Evolutionary conservation across 768 basidiomycete species (phyloP), one percentile per base, ranked within the genome.

Genomic region (Podaxis carcinomalis): DNA sequence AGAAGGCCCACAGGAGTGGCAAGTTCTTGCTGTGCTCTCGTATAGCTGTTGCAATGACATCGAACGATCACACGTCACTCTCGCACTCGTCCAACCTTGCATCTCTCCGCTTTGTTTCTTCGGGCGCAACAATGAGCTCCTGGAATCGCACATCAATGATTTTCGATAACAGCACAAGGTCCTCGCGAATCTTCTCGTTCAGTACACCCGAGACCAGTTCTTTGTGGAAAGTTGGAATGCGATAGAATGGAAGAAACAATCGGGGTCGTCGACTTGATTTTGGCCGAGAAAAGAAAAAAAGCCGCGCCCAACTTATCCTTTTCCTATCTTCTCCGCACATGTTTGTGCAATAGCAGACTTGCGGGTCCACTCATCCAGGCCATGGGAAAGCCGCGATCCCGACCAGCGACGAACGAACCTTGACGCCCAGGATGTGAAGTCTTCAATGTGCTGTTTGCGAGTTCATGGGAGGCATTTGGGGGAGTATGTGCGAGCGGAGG

Each of bases 291-390:
- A 53, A 61, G 42, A 61, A 61, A 44, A 44, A 61, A 61, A 46
- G 53, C 55, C 1, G 53, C 54, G n/a, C 53, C 60, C 2, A 61
- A 35, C 9, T 40, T 10, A 5, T 23, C 23, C 16, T 56, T 56
- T 16, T 4, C 13, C 13, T 14, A 55, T 32, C n/a, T 50, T 40
- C 14, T 44, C 36, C 1, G 44, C 54, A n/a, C 44, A 50, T 3
- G 60, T 61, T 37, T 56, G 42, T 16, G 60, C n/a, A 1, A 61
- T 23, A 10, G 60, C 46, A 5, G 53, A 55, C 44, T 61, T 61
- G 23, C 60, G 16, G 55, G 54, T 9, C 60, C 60, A 47, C 10
- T 56, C 40, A 61, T 25, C 60, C 60, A 61, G 7, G 53, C 23
- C 11, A 54, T 54, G 16, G 44, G 19, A 36, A 19, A 53, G 6